These are phyloP conservation scores for Aquilaria sinensis DNA, from an alignment of 345 rosid genomes.

Conservation along the genomic window DNA sequence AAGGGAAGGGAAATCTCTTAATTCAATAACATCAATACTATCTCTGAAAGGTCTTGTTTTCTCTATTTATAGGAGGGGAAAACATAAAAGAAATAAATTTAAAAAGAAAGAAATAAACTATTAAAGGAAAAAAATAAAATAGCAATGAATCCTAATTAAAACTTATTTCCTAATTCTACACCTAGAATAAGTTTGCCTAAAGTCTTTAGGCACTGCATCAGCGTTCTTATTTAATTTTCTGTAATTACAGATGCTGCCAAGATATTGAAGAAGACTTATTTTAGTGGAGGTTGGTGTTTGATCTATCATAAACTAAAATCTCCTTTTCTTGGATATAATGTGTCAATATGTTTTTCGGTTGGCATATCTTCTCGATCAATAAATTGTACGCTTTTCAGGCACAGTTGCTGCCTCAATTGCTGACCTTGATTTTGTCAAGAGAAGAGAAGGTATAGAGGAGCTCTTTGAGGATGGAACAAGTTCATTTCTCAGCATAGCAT, in stretches of 20 bases:
- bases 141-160: no score
- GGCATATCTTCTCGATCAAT: neutral
- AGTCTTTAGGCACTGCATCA: no score
- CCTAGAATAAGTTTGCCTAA: no score
- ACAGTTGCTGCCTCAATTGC: slow-evolving; percentile 93
- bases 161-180: no score
- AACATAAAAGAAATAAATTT: no score
- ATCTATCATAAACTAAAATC: slow-evolving; percentile 7
- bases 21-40: no score
- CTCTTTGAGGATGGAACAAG: slow-evolving; percentile 87
- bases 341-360: neutral
- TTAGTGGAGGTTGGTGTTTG: slow-evolving; percentile 80
- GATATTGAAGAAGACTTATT: slow-evolving; percentile 76
- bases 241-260: slow-evolving; percentile 70
- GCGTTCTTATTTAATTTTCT: neutral
- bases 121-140: no score
- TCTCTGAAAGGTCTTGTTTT: no score
- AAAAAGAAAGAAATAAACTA: no score
- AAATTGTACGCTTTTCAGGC: slow-evolving; percentile 39
- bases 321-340: no score
- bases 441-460: slow-evolving; percentile 82
- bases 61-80: no score
- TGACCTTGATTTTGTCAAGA: slow-evolving; percentile 87
- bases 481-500: slow-evolving; percentile 85
- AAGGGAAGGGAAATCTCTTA: no score